A percentile compares a stretch with the other conserved stretches of the same genome.
These are phyloP conservation scores for Fraxinus angustifolia DNA, from an alignment of 305 asterid species.

Conservation along the genomic window DNA sequence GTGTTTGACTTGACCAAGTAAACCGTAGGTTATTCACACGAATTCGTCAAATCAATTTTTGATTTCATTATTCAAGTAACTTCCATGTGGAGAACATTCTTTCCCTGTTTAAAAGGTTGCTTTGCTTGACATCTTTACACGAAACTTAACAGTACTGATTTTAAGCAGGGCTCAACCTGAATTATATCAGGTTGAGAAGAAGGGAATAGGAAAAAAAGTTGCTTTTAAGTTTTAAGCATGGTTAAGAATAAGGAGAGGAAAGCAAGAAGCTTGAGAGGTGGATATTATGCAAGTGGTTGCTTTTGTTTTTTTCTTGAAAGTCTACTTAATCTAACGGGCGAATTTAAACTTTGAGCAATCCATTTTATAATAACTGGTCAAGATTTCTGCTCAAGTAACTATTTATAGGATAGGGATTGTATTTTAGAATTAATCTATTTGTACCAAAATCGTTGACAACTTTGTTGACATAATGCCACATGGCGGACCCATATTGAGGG, in stretches of 20 bases:
- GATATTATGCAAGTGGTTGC: background rate
- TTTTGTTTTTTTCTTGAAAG: background rate
- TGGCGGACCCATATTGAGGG: too few species aligned
- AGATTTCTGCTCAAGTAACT: background rate
- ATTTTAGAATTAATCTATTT: too few species aligned
- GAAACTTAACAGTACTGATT: background rate
- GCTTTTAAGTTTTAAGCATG: background rate
- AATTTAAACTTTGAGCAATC: background rate
- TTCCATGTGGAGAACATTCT: background rate
- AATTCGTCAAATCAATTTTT: background rate
- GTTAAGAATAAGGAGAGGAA: background rate
- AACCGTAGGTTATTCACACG: background rate
- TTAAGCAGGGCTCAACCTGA: background rate
- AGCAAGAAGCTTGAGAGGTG: background rate
- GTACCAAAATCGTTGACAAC: too few species aligned
- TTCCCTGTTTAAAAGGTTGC: background rate
- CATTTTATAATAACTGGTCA: background rate
- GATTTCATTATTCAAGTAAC: background rate
- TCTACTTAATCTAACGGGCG: background rate
- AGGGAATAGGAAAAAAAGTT: background rate
- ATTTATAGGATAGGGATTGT: background rate
- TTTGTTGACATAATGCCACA: too few species aligned
- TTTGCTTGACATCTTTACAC: background rate
- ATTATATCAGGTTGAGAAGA: background rate
- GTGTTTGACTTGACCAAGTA: conserved; percentile 20